Conservation (phyloP, 2,329 filamentous ascomycete genomes). For the Xylariaceae sp. region DNA sequence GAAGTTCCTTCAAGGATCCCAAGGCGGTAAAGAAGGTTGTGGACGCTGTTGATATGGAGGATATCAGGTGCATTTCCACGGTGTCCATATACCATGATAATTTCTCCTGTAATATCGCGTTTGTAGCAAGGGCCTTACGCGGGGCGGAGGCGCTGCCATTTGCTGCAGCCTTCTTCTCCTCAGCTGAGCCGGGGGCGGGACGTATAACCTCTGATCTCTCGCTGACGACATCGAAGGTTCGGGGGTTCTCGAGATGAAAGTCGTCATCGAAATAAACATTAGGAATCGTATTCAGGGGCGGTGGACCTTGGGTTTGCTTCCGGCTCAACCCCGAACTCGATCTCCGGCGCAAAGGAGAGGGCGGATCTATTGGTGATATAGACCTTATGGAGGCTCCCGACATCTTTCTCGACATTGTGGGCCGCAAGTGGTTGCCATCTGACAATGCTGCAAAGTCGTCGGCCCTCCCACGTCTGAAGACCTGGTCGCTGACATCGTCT, state of each 20-base stretch:
- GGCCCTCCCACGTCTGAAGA: conserved; percentile 37
- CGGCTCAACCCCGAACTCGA: conserved; percentile 48
- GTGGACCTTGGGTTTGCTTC: conserved; percentile 65
- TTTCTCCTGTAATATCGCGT: conserved; percentile 96
- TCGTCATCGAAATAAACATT: conserved; percentile 91
- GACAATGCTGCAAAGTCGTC: conserved; percentile 37
- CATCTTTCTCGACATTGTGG: conserved; percentile 36
- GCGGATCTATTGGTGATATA: conserved; percentile 45
- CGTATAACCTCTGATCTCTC: conserved; percentile 95
- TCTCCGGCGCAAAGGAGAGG: conserved; percentile 35
- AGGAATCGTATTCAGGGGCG: conserved; percentile 88
- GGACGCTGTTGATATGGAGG: conserved; percentile 91
- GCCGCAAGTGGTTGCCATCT: conserved; percentile 44
- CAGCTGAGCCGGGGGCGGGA: conserved; percentile 50
- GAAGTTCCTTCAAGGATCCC: conserved; percentile 83
- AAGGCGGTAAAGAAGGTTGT: conserved; percentile 94
- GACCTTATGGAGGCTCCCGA: conserved; percentile 47
- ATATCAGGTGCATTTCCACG: conserved; percentile 93
- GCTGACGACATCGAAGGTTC: conserved; percentile 94
- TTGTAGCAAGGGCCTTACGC: conserved; percentile 86
- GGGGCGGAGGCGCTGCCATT: conserved; percentile 59
- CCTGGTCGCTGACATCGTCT: conserved; percentile 52
- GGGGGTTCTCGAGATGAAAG: conserved; percentile 92
- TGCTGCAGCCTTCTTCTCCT: conserved; percentile 49
- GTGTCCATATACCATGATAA: conserved; percentile 99